These are phyloP conservation scores for Buddleja alternifolia DNA, from an alignment of 257 asterid species.

Conservation along the genomic window DNA sequence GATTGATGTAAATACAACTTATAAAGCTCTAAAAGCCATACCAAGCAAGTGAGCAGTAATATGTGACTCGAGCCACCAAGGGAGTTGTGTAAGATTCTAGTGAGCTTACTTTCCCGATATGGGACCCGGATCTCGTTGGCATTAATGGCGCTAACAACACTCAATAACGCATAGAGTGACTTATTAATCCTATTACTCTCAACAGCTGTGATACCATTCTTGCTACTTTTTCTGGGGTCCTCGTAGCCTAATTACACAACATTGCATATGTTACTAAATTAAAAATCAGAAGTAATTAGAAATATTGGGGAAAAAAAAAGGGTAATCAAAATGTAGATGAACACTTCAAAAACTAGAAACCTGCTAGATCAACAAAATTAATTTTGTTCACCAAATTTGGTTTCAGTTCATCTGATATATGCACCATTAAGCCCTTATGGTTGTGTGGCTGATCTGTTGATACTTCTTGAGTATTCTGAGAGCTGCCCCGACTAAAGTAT, in stretches of 20 bases:
- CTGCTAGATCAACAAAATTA: conserved; percentile 89
- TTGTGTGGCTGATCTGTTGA: conserved; percentile 46
- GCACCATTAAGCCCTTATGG: conserved; percentile 71
- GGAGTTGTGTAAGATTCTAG: conserved; percentile 79
- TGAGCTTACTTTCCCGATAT: conserved; percentile 79
- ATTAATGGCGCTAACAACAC: conserved; percentile 70
- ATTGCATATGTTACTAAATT: conserved; percentile 23
- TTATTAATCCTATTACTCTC: conserved; percentile 65
- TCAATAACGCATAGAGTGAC: conserved; percentile 61
- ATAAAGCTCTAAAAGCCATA: conserved; percentile 33
- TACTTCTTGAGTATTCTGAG: conserved; percentile 42
- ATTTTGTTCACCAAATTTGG: conserved; percentile 54
- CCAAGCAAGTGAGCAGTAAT: conserved; percentile 77
- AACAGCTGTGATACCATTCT: conserved; percentile 50
- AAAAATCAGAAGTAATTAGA: neutral
- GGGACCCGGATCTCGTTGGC: conserved; percentile 69
- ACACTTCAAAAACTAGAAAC: conserved; percentile 32
- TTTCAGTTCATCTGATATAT: conserved; percentile 44
- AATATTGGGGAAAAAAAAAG: neutral
- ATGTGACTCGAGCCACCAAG: conserved; percentile 66
- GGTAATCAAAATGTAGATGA: neutral
- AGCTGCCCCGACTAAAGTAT: conserved; percentile 37
- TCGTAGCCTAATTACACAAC: conserved; percentile 62
- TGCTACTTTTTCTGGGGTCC: conserved; percentile 63
- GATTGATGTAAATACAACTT: conserved; percentile 17